A percentile compares a stretch with the other conserved stretches of the same genome.
phyloP scores from a whole-genome alignment of 768 basidiomycete species.

The Trametes cingulata region DNA sequence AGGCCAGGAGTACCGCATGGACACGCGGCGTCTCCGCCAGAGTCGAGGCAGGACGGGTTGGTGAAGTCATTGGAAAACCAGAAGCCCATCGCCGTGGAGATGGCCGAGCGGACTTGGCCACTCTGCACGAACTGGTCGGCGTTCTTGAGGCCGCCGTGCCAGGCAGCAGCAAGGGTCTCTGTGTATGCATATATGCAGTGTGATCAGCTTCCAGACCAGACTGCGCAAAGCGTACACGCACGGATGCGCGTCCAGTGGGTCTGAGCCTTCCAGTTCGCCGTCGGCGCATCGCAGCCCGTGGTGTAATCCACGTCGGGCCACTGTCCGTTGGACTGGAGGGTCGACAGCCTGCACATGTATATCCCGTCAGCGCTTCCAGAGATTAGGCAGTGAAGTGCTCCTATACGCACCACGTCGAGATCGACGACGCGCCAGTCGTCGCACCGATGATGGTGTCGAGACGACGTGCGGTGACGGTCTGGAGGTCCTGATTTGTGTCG shows the following conservation, averaged over 20 bases:
- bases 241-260: conserved; percentile 46
- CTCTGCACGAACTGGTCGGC: conserved; percentile 45
- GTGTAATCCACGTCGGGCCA: conserved; percentile 66
- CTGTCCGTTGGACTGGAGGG: conserved; percentile 42
- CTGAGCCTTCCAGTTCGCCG: conserved; percentile 71
- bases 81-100: conserved; percentile 53
- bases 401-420: conserved; percentile 39
- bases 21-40: conserved; percentile 52
- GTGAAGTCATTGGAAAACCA: conserved; percentile 67
- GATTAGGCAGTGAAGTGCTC: too few species aligned
- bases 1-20: conserved; percentile 53
- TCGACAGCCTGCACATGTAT: conserved; percentile 42
- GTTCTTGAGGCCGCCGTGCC: conserved; percentile 49
- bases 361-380: too few species aligned
- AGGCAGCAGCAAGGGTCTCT: conserved; percentile 58
- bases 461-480: conserved; percentile 39
- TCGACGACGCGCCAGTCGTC: conserved; percentile 35
- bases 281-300: conserved; percentile 59
- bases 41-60: conserved; percentile 51
- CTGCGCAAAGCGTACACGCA: background rate
- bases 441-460: conserved; percentile 44
- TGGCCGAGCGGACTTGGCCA: conserved; percentile 39
- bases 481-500: conserved; percentile 35
- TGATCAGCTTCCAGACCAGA: background rate
- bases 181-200: background rate